Base-by-base conservation (phyloP, 2,329 filamentous ascomycete species). In the Colletotrichum sp. region DNA sequence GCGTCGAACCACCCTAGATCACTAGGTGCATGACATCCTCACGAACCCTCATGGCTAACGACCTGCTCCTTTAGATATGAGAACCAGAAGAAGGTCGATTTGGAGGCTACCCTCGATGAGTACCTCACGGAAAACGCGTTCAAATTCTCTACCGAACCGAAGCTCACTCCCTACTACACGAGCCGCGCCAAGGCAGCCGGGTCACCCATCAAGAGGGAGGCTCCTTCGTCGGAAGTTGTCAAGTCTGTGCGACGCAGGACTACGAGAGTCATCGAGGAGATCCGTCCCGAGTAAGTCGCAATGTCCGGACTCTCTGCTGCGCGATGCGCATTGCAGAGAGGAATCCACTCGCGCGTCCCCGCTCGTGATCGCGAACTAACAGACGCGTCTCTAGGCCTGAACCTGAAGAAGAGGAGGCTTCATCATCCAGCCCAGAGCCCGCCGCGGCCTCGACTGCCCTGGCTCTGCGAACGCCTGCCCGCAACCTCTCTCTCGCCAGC, bases 111-210 rank as follows among this genome's bases (percentile, higher is more conserved):
- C 60, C 91, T 98, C 78, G 94, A 98, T 80, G 90, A 93, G 63
- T 93, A 92, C 85, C 91, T 98, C 62, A 89, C 92, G 79, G 89
- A 91, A 78, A 94, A 98, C 86, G 89, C 91, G 80, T 87, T 90
- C 78, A 89, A 89, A 77, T 93, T 95, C 82, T 88, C 90, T 69
- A 87, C 88, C 75, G 91, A 96, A 79, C 86, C 92, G 71, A 88
- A 88, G 71, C 91, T 98, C 82, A 87, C 90, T 77, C 92, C 94
- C 76, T 98, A 95, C 89, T 98, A 95, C 88, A 91, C 90, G 82
- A 90, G 88, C 81, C 93, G 93, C 83, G 88, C 90, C 79, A 90
- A 90, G 80, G 87, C 88, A 66, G 86, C 88, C 69, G 87, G 88
- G 39, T 94, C 93, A 24, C 93, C 93, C 49, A 86, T 93, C 60